Evolutionary conservation across 345 rosid species (phyloP).

Genomic region (Physaria fendleri): DNA sequence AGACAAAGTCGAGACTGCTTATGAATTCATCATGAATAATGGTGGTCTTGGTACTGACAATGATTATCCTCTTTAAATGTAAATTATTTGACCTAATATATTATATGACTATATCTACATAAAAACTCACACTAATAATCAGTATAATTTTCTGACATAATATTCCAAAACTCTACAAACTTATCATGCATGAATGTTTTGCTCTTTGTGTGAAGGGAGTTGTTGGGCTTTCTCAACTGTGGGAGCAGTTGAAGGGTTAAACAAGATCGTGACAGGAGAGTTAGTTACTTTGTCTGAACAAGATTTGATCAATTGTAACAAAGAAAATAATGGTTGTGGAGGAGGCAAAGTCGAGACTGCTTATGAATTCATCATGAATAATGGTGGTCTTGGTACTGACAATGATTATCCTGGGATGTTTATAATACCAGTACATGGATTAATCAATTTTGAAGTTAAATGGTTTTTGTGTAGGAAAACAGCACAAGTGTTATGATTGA

Average conservation of each 20-base stretch:
- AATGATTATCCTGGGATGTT: slow-evolving; percentile 47
- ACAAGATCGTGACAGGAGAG: slow-evolving; percentile 53
- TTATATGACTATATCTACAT: no score
- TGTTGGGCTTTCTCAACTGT: slow-evolving; percentile 94
- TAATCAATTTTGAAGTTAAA: background rate
- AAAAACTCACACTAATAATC: no score
- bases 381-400: slow-evolving; percentile 46
- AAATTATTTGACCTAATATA: no score
- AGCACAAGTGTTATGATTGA: slow-evolving; percentile 48
- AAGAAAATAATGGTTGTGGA: slow-evolving; percentile 34
- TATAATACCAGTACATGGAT: background rate
- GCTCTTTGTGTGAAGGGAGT: slow-evolving; percentile 42
- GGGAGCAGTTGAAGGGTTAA: slow-evolving; percentile 72
- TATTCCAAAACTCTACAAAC: no score
- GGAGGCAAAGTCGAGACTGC: slow-evolving; percentile 65
- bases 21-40: slow-evolving; percentile 34
- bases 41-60: slow-evolving; percentile 46
- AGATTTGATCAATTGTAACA: slow-evolving; percentile 68
- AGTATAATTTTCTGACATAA: no score
- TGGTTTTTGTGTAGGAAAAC: slow-evolving; percentile 39
- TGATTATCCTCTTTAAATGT: slow-evolving; percentile 53
- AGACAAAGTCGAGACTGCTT: slow-evolving; percentile 55
- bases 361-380: slow-evolving; percentile 38
- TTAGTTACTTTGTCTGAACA: slow-evolving; percentile 65
- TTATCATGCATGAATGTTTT: slow-evolving; percentile 4